phyloP scores from a whole-genome alignment of 768 basidiomycete species.

The Xerocomus potaroensis region DNA sequence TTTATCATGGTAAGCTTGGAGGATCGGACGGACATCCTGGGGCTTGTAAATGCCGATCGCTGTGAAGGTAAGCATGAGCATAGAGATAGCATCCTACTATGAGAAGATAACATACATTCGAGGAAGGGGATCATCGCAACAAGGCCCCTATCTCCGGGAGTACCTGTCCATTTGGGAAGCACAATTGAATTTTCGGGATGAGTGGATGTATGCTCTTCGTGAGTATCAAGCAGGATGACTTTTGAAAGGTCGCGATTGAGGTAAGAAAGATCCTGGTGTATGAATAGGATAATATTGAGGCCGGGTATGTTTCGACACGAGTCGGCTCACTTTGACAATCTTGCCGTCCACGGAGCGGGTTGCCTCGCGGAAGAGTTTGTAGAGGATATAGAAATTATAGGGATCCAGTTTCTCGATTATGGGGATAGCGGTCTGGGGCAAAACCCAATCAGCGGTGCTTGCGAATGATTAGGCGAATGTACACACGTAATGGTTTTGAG shows the following conservation, averaged over 20 bases:
- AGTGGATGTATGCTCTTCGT: slow-evolving; percentile 67
- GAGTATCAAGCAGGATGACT: slow-evolving; percentile 83
- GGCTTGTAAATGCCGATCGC: slow-evolving; percentile 92
- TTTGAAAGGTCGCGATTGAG: slow-evolving; percentile 91
- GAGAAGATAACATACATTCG: slow-evolving; percentile 63
- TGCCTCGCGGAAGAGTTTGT: slow-evolving; percentile 90
- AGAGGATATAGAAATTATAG: slow-evolving; percentile 83
- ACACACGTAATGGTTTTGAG: slow-evolving; percentile 83
- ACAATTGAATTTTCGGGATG: slow-evolving; percentile 90
- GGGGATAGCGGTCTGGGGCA: slow-evolving; percentile 74
- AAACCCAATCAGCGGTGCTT: not conserved
- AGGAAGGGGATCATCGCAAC: slow-evolving; percentile 96
- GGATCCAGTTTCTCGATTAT: slow-evolving; percentile 93
- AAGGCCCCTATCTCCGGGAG: slow-evolving; percentile 69
- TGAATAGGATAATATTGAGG: not conserved
- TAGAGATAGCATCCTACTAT: not conserved
- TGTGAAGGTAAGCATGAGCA: slow-evolving; percentile 24
- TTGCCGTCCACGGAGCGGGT: slow-evolving; percentile 79
- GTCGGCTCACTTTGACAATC: slow-evolving; percentile 68
- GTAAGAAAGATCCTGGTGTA: slow-evolving; percentile 76
- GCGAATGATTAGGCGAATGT: not conserved
- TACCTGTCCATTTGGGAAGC: slow-evolving; percentile 83
- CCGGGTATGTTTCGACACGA: not conserved
- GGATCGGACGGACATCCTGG: slow-evolving; percentile 80
- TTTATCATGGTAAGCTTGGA: slow-evolving; percentile 82